These are phyloP conservation scores for Pulveroboletus sp. DNA, from an alignment of 768 basidiomycete genomes.

Conservation along the genomic window DNA sequence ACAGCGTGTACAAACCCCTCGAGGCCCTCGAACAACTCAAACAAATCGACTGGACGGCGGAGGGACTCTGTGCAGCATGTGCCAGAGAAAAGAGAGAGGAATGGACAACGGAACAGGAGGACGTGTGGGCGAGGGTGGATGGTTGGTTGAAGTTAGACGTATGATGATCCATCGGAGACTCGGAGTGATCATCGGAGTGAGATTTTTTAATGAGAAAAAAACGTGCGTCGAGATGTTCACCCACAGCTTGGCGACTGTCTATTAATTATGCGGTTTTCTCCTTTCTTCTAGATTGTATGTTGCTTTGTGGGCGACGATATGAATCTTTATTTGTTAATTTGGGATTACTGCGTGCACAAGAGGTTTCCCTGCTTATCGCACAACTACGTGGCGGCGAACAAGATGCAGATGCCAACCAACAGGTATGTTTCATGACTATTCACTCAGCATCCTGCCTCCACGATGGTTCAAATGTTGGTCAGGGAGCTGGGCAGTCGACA, in stretches of 20 bases:
- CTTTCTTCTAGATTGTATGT: background rate
- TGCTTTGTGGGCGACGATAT: constrained; percentile 2
- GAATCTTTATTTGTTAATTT: background rate
- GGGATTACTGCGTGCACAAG: too few relatives aligned
- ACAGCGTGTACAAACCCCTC: constrained; percentile 67
- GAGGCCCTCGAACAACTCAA: constrained; percentile 67
- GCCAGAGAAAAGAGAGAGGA: constrained; percentile 57
- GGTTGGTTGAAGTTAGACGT: constrained; percentile 43
- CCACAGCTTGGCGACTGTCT: too few relatives aligned
- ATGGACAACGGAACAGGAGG: constrained; percentile 60
- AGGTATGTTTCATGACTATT: too few relatives aligned
- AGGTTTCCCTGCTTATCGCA: too few relatives aligned
- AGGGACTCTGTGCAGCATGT: constrained; percentile 61
- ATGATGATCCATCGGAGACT: too few relatives aligned
- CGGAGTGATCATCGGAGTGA: constrained; percentile 14
- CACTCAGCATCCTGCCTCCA: too few relatives aligned
- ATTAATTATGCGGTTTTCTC: background rate
- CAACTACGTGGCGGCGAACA: too few relatives aligned
- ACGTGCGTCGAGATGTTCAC: background rate
- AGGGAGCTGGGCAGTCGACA: too few relatives aligned
- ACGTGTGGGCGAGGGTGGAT: constrained; percentile 61
- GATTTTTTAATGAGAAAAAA: background rate
- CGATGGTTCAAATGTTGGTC: too few relatives aligned
- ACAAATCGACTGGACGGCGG: constrained; percentile 52
- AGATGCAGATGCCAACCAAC: too few relatives aligned